Evolutionary conservation across 192 early-diverging fungal genomes (phyloP).

Genomic region (Coemansia sp.): DNA sequence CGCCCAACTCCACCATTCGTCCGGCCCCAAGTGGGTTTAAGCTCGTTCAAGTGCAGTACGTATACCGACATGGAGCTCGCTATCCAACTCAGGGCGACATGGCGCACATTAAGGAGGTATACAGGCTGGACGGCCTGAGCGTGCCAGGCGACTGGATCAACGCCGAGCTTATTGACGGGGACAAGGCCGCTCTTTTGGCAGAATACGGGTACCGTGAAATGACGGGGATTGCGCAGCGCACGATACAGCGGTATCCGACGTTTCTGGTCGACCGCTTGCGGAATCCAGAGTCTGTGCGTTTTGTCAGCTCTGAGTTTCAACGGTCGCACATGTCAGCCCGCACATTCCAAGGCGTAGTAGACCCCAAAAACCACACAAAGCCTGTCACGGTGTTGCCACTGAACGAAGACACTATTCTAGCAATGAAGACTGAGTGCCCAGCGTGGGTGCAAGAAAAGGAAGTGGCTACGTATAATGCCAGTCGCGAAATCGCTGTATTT

Average conservation of each 20-base stretch:
- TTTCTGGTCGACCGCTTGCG: conserved; percentile 1
- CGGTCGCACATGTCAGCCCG: conserved; percentile 33
- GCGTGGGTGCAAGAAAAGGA: conserved; percentile 18
- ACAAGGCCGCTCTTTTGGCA: conserved; percentile 16
- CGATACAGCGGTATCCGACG: conserved; percentile 7
- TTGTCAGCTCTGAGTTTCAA: conserved; percentile 44
- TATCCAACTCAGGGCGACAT: conserved; percentile 27
- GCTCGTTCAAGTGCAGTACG: conserved; percentile 40
- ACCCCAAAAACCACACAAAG: conserved; percentile 11
- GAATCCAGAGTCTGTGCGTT: not conserved
- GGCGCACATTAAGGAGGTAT: conserved; percentile 13
- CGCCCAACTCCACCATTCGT: not conserved
- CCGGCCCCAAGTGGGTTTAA: not conserved
- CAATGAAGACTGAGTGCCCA: conserved; percentile 38
- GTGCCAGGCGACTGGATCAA: conserved; percentile 34
- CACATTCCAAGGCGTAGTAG: conserved; percentile 21
- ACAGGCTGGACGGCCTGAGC: conserved; percentile 2
- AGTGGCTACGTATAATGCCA: not conserved
- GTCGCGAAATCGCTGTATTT: conserved; percentile 16
- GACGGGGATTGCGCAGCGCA: conserved; percentile 15
- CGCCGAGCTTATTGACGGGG: conserved; percentile 11
- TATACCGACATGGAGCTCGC: conserved; percentile 43
- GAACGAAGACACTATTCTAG: conserved; percentile 26
- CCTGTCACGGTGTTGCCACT: conserved; percentile 31
- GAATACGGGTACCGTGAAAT: conserved; percentile 20